Conservation (phyloP, 2,329 filamentous ascomycete species). For the Neofusicoccum kwambonambiense region DNA sequence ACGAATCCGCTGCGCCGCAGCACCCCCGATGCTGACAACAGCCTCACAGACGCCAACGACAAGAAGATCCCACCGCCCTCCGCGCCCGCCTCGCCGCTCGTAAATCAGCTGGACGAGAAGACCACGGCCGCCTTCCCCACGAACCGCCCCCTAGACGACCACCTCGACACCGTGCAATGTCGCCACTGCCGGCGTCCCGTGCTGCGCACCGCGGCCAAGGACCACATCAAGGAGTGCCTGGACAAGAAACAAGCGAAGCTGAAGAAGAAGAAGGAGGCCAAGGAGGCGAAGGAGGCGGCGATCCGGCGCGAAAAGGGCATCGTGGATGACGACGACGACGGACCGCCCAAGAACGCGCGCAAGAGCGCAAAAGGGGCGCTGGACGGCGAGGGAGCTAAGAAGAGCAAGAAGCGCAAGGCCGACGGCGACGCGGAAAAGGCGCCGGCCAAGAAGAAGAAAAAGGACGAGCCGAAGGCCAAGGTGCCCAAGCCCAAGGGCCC, state of each 20-base stretch:
- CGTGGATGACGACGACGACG: constrained; percentile 43
- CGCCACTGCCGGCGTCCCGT: constrained; percentile 94
- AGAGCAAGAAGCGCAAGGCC: constrained; percentile 49
- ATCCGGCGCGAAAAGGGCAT: constrained; percentile 48
- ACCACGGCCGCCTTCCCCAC: constrained; percentile 78
- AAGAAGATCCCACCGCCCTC: constrained; percentile 13
- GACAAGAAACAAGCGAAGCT: constrained; percentile 72
- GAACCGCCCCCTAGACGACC: constrained; percentile 77
- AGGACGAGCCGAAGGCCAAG: constrained; percentile 85
- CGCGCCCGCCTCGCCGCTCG: constrained; percentile 33
- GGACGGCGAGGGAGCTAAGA: constrained; percentile 40
- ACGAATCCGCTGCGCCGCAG: background rate
- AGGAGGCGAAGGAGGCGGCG: constrained; percentile 53
- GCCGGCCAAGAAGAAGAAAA: constrained; percentile 82
- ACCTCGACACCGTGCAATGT: constrained; percentile 74
- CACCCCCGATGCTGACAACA: background rate
- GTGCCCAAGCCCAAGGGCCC: constrained; percentile 83
- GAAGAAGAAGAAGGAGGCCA: constrained; percentile 63
- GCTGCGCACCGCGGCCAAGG: constrained; percentile 69
- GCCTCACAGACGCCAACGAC: constrained; percentile 9
- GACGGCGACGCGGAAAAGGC: constrained; percentile 70
- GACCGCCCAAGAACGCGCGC: constrained; percentile 35
- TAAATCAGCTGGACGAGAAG: constrained; percentile 68
- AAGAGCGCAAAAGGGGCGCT: constrained; percentile 43
- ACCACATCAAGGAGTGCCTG: constrained; percentile 80